Base-by-base conservation (phyloP, 1,139 yeast genomes). In the Geotrichum candidum region DNA sequence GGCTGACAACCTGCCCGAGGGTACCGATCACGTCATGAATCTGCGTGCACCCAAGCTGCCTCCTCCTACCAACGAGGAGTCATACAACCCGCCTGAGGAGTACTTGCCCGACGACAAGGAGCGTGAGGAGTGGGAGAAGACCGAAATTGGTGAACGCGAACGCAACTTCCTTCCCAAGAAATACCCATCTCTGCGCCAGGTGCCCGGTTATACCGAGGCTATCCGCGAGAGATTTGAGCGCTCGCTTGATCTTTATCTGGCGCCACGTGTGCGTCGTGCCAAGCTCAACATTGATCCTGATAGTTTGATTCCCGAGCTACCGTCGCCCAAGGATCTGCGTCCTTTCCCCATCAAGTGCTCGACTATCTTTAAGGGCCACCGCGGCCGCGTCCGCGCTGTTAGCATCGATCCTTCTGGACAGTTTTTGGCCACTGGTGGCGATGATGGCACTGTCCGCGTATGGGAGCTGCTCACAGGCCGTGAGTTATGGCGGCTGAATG, bases 401-500 rank as follows among this genome's bases (percentile, higher is more conserved):
- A 84, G 94, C 13, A 82, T 92, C 59, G 96, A 94, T 73, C 96
- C 97, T 59, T 82, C 86, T 59, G 99, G 99, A 9, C 80, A 88
- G 69, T 94, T 96, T 94, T 79, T 94, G 66, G 99, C 99, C 27
- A 94, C 99, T 10, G 99, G 98, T 61, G 89, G 97, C 31, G 99
- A 94, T 73, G 99, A 94, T 74, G 98, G 97, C 58, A 83, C 92
- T 31, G 91, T 94, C n/a, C 82, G 97, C 69, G 82, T 94, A 23
- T 94, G 99, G 99, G 99, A 95, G 77, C 85, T 91, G 18, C 79
- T 91, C 64, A 90, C 98, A 4, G 99, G 99, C 57, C 85, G 99
- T 76, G 96, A 92, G 78, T 88, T 94, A 58, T 90, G 84, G 82
- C 82, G 84, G 65, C 79, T 84, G 31, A 79, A 79, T 61, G 76